Evolutionary conservation across 768 basidiomycete species (phyloP).

Genomic region (Naganishia vishniacii): DNA sequence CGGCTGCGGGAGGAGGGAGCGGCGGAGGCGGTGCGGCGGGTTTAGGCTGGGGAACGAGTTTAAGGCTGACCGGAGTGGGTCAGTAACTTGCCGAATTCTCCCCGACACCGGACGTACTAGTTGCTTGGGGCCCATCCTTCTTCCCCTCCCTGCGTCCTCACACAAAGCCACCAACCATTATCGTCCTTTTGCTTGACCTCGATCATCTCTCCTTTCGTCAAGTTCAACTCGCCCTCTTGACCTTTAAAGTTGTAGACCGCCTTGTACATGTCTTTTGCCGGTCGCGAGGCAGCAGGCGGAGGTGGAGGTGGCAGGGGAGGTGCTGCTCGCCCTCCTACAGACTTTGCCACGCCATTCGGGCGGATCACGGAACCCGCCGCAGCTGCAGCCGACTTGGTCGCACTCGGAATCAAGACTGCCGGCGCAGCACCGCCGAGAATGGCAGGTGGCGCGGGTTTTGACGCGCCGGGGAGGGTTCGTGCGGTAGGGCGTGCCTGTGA

Average conservation of each 20-base stretch:
- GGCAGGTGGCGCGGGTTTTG: constrained; percentile 62
- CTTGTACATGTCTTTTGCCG: constrained; percentile 69
- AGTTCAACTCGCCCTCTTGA: constrained; percentile 81
- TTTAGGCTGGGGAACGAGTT: constrained; percentile 63
- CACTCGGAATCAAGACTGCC: background rate
- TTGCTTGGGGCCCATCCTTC: constrained; percentile 92
- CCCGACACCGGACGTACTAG: constrained; percentile 37
- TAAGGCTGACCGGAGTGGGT: constrained; percentile 52
- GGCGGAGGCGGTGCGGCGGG: constrained; percentile 63
- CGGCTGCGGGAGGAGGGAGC: constrained; percentile 57
- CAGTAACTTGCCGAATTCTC: background rate
- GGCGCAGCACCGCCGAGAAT: constrained; percentile 48
- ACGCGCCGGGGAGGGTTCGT: constrained; percentile 49
- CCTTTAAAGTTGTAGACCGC: constrained; percentile 86
- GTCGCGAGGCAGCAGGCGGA: constrained; percentile 57
- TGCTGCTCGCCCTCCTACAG: constrained; percentile 49
- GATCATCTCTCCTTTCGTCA: constrained; percentile 85
- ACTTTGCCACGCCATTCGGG: constrained; percentile 45
- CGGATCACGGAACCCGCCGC: constrained; percentile 38
- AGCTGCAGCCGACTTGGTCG: constrained; percentile 50
- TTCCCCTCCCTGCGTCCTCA: constrained; percentile 60
- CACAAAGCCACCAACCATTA: constrained; percentile 98
- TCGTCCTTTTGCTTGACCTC: constrained; percentile 87
- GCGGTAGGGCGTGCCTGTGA: constrained; percentile 51
- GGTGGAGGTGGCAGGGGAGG: constrained; percentile 54